Conservation (phyloP, 2,329 filamentous ascomycete genomes). For the Aspergillus terreus region DNA sequence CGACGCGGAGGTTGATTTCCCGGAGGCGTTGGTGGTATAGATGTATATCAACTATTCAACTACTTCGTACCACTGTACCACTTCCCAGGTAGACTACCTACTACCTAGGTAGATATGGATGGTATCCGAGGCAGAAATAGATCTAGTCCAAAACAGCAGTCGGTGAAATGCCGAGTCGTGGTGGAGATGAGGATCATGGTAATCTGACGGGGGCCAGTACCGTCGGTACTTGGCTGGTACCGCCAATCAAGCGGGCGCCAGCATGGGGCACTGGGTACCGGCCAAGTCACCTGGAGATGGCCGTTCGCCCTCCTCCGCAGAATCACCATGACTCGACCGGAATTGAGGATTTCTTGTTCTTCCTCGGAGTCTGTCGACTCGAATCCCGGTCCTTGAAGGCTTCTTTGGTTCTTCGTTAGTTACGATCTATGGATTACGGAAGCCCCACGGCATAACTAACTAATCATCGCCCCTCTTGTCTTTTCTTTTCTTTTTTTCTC, state of each 20-base stretch:
- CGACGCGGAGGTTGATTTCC: slow-evolving; percentile 35
- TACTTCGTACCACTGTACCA: no score
- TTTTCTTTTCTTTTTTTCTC: slow-evolving; percentile 4
- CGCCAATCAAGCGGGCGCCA: not conserved
- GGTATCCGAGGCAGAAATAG: not conserved
- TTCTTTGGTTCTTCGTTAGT: no score
- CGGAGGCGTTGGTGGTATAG: slow-evolving; percentile 5
- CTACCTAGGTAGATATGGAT: not conserved
- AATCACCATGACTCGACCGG: not conserved
- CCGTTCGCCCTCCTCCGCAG: not conserved
- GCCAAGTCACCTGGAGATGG: not conserved
- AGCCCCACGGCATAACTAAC: not conserved
- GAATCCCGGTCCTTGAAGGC: no score
- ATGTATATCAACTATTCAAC: not conserved
- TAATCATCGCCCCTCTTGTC: not conserved
- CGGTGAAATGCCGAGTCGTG: not conserved
- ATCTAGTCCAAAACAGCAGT: not conserved
- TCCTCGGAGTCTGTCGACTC: not conserved
- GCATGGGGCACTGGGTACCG: not conserved
- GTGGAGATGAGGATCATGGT: not conserved
- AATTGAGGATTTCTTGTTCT: not conserved
- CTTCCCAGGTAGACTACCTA: not conserved
- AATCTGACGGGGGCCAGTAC: not conserved
- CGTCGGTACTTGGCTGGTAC: not conserved
- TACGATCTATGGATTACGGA: no score